phyloP scores from a whole-genome alignment of 2,329 filamentous ascomycete species.

The Cylindrodendrum hubeiense region DNA sequence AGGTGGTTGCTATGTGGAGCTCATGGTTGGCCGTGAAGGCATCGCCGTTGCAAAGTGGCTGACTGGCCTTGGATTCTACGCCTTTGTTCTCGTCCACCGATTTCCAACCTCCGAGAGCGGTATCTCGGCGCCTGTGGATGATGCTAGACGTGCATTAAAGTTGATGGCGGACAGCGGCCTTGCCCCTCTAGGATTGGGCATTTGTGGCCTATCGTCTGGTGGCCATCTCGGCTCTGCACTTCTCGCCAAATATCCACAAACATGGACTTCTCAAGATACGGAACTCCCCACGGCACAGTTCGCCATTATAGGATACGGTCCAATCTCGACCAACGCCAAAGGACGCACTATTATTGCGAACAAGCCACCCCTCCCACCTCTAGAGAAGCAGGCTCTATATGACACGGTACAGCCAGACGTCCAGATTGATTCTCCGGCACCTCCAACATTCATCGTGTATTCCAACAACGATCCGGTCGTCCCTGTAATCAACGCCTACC shows the following conservation, averaged over 20 bases:
- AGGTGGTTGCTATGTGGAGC: constrained; percentile 37
- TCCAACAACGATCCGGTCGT: constrained; percentile 42
- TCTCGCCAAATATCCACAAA: constrained; percentile 33
- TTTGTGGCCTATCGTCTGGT: constrained; percentile 40
- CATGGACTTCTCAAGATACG: constrained; percentile 32
- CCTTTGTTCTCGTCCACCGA: constrained; percentile 40
- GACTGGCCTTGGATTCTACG: constrained; percentile 37
- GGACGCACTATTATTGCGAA: constrained; percentile 36
- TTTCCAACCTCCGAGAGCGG: constrained; percentile 32
- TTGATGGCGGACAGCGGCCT: constrained; percentile 29
- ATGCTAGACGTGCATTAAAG: constrained; percentile 36
- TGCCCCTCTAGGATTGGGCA: constrained; percentile 27
- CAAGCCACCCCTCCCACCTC: constrained; percentile 34
- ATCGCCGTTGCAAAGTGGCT: constrained; percentile 38
- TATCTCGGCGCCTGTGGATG: constrained; percentile 35
- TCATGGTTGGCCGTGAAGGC: constrained; percentile 41
- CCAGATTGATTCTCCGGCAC: constrained; percentile 27
- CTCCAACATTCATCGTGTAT: constrained; percentile 36
- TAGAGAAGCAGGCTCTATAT: constrained; percentile 38
- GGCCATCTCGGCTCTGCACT: constrained; percentile 38
- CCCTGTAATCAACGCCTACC: constrained; percentile 36
- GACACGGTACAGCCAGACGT: constrained; percentile 36
- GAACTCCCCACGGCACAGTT: constrained; percentile 28
- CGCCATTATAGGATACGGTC: constrained; percentile 37
- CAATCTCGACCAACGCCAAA: constrained; percentile 37